Base-by-base conservation (phyloP, 1,139 yeast genomes). In the Lodderomyces beijingensis region DNA sequence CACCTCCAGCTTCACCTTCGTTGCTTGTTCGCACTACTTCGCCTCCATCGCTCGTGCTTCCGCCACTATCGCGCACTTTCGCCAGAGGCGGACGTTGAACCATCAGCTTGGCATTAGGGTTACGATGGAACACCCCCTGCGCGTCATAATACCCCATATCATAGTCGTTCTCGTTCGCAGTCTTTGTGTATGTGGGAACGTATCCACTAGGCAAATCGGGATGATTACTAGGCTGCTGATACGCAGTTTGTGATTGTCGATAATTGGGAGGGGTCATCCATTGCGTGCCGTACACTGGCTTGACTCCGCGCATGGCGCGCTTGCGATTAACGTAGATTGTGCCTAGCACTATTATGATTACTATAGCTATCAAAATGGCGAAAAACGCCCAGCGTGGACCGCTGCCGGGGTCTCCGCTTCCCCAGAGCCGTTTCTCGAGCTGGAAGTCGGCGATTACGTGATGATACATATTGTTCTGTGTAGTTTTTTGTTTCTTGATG, bases 201-300 rank as follows among this genome's bases (percentile, higher is more conserved):
- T 66, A 65, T 6, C 65, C 57, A 27, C 55, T 49, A 2, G 63
- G 64, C 37, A 55, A 49, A 15, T 56, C 70, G 0, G 59, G 60
- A 30, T 68, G 62, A 24, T 47, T 44, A 19, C 53, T 50, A 0
- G 70, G 67, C 35, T 63, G 70, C 31, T 68, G 66, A 45, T 79
- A 76, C 37, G 77, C 80, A 36, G 65, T 66, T 47, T 84, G 87
- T 3, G 91, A 74, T 48, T 82, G 91, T 39, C 70, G 58, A 52
- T 88, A 87, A n/a, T 83, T 69, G 0, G 96, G 95, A 3, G 96
- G 96, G 0, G 94, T 81, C 70, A 88, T 74, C 93, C 96, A 88
- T 7, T 86, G 76, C 1, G 96, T 87, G 6, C 94, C 94, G 38
- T 78, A 70, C 3, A 87, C 65, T 0, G 96, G 96, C 19, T 68